Base-by-base conservation (phyloP, 495 filamentous ascomycete species). In the Cryomyces antarcticus region DNA sequence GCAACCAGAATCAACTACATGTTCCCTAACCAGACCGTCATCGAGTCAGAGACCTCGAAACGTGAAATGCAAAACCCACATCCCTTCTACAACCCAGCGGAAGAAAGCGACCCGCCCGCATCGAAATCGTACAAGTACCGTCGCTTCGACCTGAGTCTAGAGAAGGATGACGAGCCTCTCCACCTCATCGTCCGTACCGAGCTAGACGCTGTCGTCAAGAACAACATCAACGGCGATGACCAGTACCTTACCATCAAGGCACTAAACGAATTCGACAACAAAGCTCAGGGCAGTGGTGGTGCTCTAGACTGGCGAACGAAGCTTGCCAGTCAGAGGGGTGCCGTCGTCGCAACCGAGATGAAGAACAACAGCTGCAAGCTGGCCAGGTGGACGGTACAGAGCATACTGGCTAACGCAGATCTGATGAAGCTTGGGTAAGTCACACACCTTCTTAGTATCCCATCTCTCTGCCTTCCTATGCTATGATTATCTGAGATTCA, bases 1-100 rank as follows among this genome's bases (percentile, higher is more conserved):
- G 89, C 89, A 28, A 97, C 89, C 28, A 88, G 93, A 67, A 97
- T 97, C 77, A 97, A 96, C 72, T 87, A 96, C 71, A 93, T 95
- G 67, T 96, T 97, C 56, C 79, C 83, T 33, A 78, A 89, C 60
- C 89, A 96, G 69, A 82, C 84, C 41, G 84, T 96, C 46, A 60
- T 74, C 49, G 89, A 97, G 66, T 78, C 67, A 48, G 71, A 82
- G 43, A 68, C 66, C 41, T 61, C 70, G 53, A 93, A 88, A 67
- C 68, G 83, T 49, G 70, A 82, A 45, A 83, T 95, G 71, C 52
- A 72, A 27, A 67, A 93, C 65, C 80, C 84, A 49, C 94, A 97
- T 66, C 89, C 89, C 47, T 97, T 97, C 75, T 94, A 97, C 70
- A 93, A 88, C 63, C 71, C 84, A 31, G 68, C 78, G 7, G 85